Percentiles rank a stretch among this genome's conserved stretches.
These are phyloP conservation scores for Aspergillus puulaauensis DNA, from an alignment of 2,329 filamentous ascomycete genomes.

Conservation along the genomic window DNA sequence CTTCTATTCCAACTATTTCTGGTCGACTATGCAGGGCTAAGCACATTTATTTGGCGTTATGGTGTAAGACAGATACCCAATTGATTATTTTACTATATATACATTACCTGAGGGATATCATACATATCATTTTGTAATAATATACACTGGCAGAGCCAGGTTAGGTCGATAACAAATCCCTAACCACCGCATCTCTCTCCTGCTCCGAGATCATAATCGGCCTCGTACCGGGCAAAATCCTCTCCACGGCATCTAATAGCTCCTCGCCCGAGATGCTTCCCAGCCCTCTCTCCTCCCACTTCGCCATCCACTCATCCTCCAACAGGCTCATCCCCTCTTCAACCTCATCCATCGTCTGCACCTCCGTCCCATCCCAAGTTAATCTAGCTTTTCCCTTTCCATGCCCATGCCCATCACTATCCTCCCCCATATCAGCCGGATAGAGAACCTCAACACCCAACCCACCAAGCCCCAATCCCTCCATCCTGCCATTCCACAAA, in stretches of 20 bases:
- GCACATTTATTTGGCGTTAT: slow-evolving; percentile 21
- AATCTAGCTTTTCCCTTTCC: slow-evolving; percentile 27
- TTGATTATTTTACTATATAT: background rate
- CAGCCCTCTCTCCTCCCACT: slow-evolving; percentile 24
- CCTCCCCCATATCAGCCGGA: slow-evolving; percentile 8
- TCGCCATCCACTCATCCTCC: slow-evolving; percentile 29
- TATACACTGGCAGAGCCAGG: background rate
- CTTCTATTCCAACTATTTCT: slow-evolving; percentile 96
- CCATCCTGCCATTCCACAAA: slow-evolving; percentile 45
- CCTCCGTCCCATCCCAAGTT: slow-evolving; percentile 38
- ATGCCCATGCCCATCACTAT: slow-evolving; percentile 10
- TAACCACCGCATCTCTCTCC: slow-evolving; percentile 22
- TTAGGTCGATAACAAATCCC: slow-evolving; percentile 1
- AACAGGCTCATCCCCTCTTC: slow-evolving; percentile 24
- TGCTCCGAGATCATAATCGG: slow-evolving; percentile 22
- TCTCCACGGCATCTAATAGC: slow-evolving; percentile 30
- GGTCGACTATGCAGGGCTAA: slow-evolving; percentile 71
- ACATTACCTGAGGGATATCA: background rate
- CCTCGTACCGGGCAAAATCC: slow-evolving; percentile 26
- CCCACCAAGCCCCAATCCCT: slow-evolving; percentile 38
- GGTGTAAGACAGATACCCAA: slow-evolving; percentile 16
- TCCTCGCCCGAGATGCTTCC: slow-evolving; percentile 17
- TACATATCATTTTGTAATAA: background rate
- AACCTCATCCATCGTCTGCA: slow-evolving; percentile 33
- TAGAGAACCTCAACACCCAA: slow-evolving; percentile 41